Base-by-base conservation (phyloP, 2,329 filamentous ascomycete species). In the Nectriaceae sp. region DNA sequence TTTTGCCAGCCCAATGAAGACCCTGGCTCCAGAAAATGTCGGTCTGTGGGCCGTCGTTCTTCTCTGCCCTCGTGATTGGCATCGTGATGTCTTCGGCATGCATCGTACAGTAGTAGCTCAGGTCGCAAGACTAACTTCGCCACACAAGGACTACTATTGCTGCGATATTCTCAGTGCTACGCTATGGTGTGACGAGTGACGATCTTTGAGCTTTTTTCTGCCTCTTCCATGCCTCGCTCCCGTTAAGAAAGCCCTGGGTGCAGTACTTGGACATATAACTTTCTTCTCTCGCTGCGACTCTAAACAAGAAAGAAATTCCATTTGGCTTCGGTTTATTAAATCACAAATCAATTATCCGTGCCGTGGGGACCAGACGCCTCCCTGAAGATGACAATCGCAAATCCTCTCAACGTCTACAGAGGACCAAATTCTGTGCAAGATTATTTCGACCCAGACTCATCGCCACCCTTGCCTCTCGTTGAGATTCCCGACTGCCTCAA, bases 401-500 rank as follows among this genome's bases (percentile, higher is more conserved):
- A 69, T 44, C 57, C 49, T 21, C 65, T 74, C 44, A 85, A 86
- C 58, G 76, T 84, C 11, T 86, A 79, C 62, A 76, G 70, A 33
- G 83, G 83, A 3, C 72, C 77, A 8, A 72, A 83, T 56, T 78
- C 82, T 4, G 59, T 86, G 49, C 74, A 70, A 40, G 67, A 82
- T 18, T 86, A 84, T 63, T 84, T 82, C 55, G 69, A 85, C 52
- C 82, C 83, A 0, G 79, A 85, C 45, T 69, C 64, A 1, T 71
- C 75, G 20, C 82, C 83, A 3, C 80, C 80, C 0, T 60, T 85
- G 8, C 83, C 83, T 1, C 70, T 87, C 2, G 79, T 87, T 4
- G 83, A 87, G 65, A 66, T 86, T 3, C 82, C 82, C 0, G 70
- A 72, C 15, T 67, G 65, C 11, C 68, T 86, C 26, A 86, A 86